Base-by-base conservation (phyloP, 441 rosid genomes). In the Euphorbia corollata region DNA sequence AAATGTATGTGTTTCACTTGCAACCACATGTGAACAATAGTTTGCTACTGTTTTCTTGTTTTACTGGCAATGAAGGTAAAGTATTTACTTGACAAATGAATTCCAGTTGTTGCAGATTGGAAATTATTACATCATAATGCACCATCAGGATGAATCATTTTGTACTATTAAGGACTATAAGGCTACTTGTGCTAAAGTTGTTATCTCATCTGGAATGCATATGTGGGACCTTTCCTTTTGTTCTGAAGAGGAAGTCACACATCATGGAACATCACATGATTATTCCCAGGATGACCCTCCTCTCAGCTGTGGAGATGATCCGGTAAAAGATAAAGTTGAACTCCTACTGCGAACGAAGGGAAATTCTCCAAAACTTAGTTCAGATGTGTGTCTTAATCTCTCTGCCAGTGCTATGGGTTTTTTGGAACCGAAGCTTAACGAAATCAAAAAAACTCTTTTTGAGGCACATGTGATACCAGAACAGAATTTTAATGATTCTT, bases 21-120 rank as follows among this genome's bases (percentile, higher is more conserved):
- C 11, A 18, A 57, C 54, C 57, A 55, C 4, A 22, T 23, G 63
- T 13, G 43, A 32, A 58, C 47, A 9, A 67, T 50, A 53, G 34
- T 2, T 16, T 55, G 23, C 8, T 15, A 34, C 15, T 13, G 3
- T 24, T 50, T 22, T 59, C 15, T 65, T 32, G 41, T 68, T 61
- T 64, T 34, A 16, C 18, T 59, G 16, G 39, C 53, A 63, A 61
- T 22, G 57, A 24, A 10, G 54, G 56, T 41, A 20, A 15, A 27
- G 15, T 69, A 8, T 62, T 64, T 24, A 67, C 69, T 72, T 76
- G 38, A 64, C 67, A 75, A 54, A 39, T 68, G 32, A 72, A 48
- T 79, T 77, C 75, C 90, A 90, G 96, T 67, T 54, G 43, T 78
- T 93, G 83, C 87, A 87, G 85, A 85, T 91, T 75, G 99, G 90